Conservation (phyloP, 148 eudicot species). For the Rheum nobile region DNA sequence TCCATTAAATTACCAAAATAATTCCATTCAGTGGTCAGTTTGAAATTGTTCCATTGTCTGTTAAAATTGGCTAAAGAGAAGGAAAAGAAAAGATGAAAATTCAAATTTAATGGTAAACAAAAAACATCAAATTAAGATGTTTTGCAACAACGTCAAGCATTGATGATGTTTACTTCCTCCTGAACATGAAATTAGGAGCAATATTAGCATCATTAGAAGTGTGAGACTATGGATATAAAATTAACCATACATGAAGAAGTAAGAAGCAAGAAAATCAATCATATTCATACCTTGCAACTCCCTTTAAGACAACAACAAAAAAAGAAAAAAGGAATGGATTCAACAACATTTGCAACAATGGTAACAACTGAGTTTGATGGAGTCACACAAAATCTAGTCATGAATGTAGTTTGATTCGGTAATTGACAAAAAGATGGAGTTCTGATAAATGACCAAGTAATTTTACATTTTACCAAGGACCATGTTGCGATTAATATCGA, state of each 20-base stretch:
- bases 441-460: too few relatives aligned
- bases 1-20: conserved; percentile 94
- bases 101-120: conserved; percentile 22
- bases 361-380: conserved; percentile 96
- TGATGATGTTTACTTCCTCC: conserved; percentile 99
- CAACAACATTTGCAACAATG: conserved; percentile 92
- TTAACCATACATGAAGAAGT: too few relatives aligned
- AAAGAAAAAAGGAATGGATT: conserved; percentile 81
- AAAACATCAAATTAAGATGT: conserved; percentile 66
- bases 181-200: conserved; percentile 9
- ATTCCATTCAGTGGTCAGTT: conserved; percentile 99
- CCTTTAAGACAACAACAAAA: conserved; percentile 84
- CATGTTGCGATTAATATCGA: conserved; percentile 96
- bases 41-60: not conserved
- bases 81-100: too few relatives aligned
- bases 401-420: not conserved
- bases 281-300: conserved; percentile 66
- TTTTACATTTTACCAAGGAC: conserved; percentile 82
- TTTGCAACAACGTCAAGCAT: conserved; percentile 93
- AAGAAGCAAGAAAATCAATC: too few relatives aligned
- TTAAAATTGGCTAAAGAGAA: too few relatives aligned
- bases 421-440: too few relatives aligned
- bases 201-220: too few relatives aligned
- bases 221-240: too few relatives aligned
- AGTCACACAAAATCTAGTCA: conserved; percentile 81